A percentile compares a stretch with the other conserved stretches of the same genome.
Evolutionary conservation across 148 eudicot genomes (phyloP).

Genomic region (Rhododendron mucronatum): DNA sequence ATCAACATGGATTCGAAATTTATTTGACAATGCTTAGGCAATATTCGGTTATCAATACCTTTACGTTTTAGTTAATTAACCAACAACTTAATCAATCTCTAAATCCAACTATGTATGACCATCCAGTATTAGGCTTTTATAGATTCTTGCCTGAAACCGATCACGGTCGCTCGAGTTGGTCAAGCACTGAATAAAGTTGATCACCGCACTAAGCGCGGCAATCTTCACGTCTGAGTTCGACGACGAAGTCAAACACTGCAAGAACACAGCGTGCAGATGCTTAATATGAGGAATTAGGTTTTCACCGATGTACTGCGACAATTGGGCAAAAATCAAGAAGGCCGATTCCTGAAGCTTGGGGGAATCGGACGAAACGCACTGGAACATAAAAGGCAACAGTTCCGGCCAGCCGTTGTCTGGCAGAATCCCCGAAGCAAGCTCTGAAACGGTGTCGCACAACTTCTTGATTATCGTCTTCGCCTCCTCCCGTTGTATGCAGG

Average conservation of each 20-base stretch:
- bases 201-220: conserved; percentile 69
- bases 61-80: background rate
- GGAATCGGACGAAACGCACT: conserved; percentile 58
- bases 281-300: conserved; percentile 47
- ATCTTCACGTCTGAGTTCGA: conserved; percentile 56
- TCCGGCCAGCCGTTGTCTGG: conserved; percentile 79
- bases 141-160: conserved; percentile 51
- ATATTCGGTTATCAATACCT: background rate
- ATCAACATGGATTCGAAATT: background rate
- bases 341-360: conserved; percentile 61
- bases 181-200: conserved; percentile 80
- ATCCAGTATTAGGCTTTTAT: background rate
- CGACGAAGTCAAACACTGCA: conserved; percentile 40
- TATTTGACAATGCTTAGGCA: background rate
- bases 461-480: conserved; percentile 61
- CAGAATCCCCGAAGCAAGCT: conserved; percentile 66
- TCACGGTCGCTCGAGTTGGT: conserved; percentile 61
- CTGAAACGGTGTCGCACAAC: conserved; percentile 76
- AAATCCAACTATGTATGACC: background rate
- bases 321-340: conserved; percentile 67
- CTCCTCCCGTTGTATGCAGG: conserved; percentile 54
- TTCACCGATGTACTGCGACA: conserved; percentile 75
- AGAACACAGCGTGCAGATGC: conserved; percentile 61
- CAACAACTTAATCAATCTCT: background rate
- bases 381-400: conserved; percentile 71